Base-by-base conservation (phyloP, 257 asterid genomes). In the Nyctanthes arbortristis region DNA sequence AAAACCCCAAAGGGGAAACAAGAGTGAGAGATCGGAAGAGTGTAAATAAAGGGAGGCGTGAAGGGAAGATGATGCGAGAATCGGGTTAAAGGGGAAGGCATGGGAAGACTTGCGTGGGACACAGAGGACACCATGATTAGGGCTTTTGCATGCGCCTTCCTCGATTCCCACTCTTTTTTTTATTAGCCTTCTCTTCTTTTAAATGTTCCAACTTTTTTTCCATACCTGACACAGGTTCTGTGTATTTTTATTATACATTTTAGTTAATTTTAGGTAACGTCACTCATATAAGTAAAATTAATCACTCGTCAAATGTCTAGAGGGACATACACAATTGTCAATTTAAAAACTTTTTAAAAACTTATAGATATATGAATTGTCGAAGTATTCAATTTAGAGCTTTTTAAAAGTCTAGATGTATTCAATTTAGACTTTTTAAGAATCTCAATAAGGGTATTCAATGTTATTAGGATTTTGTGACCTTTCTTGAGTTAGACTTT, bases 61-160 rank as follows among this genome's bases (percentile, higher is more conserved):
- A 9, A 49, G 68, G 77, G 61, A 25, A 70, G 32, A 4, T 52
- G 0, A 2, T 16, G 36, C 1, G 67, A 18, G 56, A 61, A 61
- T 70, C 68, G 34, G 34, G 62, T 67, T 73, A 81, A 71, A 60
- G 33, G 62, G 67, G 68, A 20, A 65, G 55, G 79, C 64, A 74
- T 56, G 80, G 62, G 69, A 72, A 40, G 80, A 55, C 39, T 68
- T 68, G 85, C 78, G 81, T 80, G 81, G 73, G 83, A 18, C 65
- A 73, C 57, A 65, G 80, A 80, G 74, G 73, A 80, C 88, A 80
- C 45, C 64, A 83, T 83, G 78, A 83, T 83, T 80, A 74, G 22
- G 70, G 59, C 24, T 76, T 64, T 77, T 80, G 83, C 88, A 83
- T 83, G 88, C 83, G 85, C 79, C 79, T 83, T 75, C 30, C 18